Evolutionary conservation across 371 early-diverging fungal species (phyloP), one percentile per base, ranked within the genome.

Genomic region (Mortierella sp.): DNA sequence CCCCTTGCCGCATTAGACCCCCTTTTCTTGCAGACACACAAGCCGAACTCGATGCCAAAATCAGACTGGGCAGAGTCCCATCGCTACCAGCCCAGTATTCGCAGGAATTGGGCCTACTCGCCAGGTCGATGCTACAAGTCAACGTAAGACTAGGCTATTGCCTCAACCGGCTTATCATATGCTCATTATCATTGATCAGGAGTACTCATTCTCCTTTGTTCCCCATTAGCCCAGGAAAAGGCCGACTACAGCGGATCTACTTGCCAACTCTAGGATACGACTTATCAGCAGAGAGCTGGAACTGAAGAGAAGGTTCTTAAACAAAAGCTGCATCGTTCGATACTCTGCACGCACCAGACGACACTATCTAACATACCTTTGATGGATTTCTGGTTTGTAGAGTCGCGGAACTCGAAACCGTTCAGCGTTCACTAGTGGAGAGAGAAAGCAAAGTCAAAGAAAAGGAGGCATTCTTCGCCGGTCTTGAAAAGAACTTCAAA

Each of bases 1-100:
- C 28, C 13, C 31, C 31, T 19, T 21, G 26, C 31, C 5, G n/a
- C 16, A 13, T 30, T 60, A 89, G 89, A 55, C 91, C 91, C 0
- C 91, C 91, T 0, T 90, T 90, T 54, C 84, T 86, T 50, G 86
- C 87, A 2, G 86, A 85, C 3, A 81, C 87, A 1, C 88, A 89
- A 62, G 52, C 79, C 2, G 76, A 71, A 1, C 78, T 90, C 3
- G 70, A 83, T 13, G 64, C 76, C 13, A 88, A 86, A 61, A 90
- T 90, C 45, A 78, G 74, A 45, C 54, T 72, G 1, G 91, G 89
- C 9, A 73, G 68, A 53, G 58, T 87, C 13, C 76, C 72, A 13
- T 70, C 70, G 23, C 66, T 90, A 3, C 87, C 90, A 5, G 31
- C 72, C n/a, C 71, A 68, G 34, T 90, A 87, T 64, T 86, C 88